Conservation (phyloP, 2,329 filamentous ascomycete genomes). For the Cercospora canescens region DNA sequence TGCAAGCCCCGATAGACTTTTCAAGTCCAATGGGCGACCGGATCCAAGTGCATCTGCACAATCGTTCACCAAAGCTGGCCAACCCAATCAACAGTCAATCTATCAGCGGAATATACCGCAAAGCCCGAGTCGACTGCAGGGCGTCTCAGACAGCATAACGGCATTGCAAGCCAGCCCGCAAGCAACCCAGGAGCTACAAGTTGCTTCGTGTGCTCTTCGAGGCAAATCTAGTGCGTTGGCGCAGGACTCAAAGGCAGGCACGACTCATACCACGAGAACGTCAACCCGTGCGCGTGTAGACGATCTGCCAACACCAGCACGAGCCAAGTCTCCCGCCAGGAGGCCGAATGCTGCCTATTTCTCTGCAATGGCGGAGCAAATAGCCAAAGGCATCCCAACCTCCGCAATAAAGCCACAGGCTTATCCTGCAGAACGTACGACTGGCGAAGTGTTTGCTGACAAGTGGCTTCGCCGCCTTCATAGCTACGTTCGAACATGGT, state of each 20-base stretch:
- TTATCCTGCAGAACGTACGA: not conserved
- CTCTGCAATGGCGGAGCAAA: not conserved
- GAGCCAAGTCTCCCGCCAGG: not conserved
- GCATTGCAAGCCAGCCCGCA: not conserved
- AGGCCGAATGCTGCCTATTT: not conserved
- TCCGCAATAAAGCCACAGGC: not conserved
- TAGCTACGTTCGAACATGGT: constrained; percentile 1
- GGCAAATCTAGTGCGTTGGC: not conserved
- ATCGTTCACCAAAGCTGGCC: not conserved
- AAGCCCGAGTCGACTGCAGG: not conserved
- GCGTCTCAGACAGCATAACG: not conserved
- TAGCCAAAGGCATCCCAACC: not conserved
- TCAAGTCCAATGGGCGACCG: not conserved
- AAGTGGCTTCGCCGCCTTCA: constrained; percentile 4
- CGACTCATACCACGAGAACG: not conserved
- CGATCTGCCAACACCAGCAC: not conserved
- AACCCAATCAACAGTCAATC: not conserved
- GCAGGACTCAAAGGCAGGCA: not conserved
- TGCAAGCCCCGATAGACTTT: not conserved
- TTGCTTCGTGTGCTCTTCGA: not conserved
- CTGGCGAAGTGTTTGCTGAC: not conserved
- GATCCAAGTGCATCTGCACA: not conserved
- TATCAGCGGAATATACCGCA: not conserved
- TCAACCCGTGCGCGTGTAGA: not conserved
- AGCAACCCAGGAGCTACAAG: not conserved